Evolutionary conservation across 1,284 basidiomycete genomes (phyloP).

Genomic region (Cystobasidium sp.): DNA sequence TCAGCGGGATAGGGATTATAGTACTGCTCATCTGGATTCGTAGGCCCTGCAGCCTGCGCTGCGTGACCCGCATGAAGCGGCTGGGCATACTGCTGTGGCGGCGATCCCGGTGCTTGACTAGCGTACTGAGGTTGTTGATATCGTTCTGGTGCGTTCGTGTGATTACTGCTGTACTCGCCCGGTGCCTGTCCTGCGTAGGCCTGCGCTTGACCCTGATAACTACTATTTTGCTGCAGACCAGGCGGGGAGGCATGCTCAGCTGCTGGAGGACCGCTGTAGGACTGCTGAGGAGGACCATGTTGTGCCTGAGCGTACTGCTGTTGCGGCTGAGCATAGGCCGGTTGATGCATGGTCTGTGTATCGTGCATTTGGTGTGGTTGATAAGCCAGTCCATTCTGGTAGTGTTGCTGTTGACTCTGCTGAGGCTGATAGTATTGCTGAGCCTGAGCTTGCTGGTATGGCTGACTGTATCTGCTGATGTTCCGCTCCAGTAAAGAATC

Average conservation of each 20-base stretch:
- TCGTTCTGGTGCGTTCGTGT: not conserved
- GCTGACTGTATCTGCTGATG: constrained; percentile 36
- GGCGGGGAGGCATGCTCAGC: not conserved
- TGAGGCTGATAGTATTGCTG: constrained; percentile 16
- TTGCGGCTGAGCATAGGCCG: constrained; percentile 10
- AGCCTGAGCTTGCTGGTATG: constrained; percentile 19
- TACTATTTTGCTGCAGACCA: not conserved
- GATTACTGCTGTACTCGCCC: not conserved
- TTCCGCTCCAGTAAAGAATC: constrained; percentile 47
- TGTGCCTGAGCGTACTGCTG: not conserved
- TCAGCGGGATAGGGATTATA: constrained; percentile 27
- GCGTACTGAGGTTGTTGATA: not conserved
- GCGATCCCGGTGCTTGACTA: not conserved
- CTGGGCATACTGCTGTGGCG: not conserved
- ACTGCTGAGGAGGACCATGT: not conserved
- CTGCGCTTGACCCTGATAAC: constrained; percentile 7
- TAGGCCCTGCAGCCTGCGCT: not conserved
- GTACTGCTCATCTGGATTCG: constrained; percentile 20
- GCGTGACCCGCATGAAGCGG: not conserved
- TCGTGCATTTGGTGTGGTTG: constrained; percentile 20
- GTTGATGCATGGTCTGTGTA: not conserved
- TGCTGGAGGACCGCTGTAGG: constrained; percentile 4
- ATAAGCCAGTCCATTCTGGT: not conserved
- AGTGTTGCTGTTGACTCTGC: not conserved
- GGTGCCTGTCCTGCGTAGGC: not conserved